These are phyloP conservation scores for Bocquillonia castaneifolia DNA, from an alignment of 441 rosid genomes.

Conservation along the genomic window DNA sequence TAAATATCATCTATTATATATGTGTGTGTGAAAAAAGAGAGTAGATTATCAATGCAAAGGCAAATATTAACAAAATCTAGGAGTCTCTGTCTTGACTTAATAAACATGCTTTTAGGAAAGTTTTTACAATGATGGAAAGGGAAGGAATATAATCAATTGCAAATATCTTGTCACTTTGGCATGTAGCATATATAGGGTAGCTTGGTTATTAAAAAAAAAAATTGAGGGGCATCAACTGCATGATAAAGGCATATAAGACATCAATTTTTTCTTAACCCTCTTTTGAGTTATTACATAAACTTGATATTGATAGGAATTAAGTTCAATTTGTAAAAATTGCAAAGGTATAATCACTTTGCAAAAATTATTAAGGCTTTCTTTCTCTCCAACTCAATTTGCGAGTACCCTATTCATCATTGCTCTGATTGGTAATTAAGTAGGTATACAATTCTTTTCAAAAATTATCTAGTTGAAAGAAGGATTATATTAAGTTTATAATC, in stretches of 20 bases:
- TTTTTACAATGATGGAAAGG: conserved; percentile 26
- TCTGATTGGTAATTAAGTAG: too few species aligned
- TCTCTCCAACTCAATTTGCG: not conserved
- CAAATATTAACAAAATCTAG: conserved; percentile 1
- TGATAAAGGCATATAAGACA: not conserved
- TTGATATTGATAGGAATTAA: not conserved
- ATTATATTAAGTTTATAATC: too few species aligned
- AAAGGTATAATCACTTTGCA: not conserved
- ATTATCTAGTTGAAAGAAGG: too few species aligned
- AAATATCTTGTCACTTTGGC: conserved; percentile 18
- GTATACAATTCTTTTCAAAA: too few species aligned
- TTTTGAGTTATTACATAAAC: not conserved
- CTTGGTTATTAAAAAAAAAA: not conserved
- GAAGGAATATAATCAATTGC: conserved; percentile 30
- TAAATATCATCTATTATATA: too few species aligned
- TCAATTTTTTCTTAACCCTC: not conserved
- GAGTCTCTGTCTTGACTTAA: conserved; percentile 26
- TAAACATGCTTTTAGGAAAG: conserved; percentile 26
- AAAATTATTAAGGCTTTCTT: not conserved
- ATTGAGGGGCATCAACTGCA: not conserved
- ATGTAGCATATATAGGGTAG: not conserved
- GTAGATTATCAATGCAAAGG: not conserved
- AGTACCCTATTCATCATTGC: not conserved
- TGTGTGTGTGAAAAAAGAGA: not conserved
- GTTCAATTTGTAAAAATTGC: not conserved